phyloP scores from a whole-genome alignment of 2,329 filamentous ascomycete genomes.

The Sarocladium brachiariae region DNA sequence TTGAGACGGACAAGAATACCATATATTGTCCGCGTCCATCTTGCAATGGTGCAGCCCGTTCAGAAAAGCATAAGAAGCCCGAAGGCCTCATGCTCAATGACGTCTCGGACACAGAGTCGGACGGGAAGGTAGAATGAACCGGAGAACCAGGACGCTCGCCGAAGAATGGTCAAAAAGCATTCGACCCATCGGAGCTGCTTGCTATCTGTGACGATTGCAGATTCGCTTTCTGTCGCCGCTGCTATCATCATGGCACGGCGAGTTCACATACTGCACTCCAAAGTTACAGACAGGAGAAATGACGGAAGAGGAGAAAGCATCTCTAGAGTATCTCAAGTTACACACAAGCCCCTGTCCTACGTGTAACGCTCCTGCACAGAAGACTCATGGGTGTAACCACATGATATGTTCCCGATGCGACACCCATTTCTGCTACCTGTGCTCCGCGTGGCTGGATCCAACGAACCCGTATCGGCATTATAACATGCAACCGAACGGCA shows the following conservation, averaged over 20 bases:
- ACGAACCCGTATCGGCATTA: constrained; percentile 85
- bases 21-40: constrained; percentile 88
- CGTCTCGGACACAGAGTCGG: constrained; percentile 44
- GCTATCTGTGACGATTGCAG: constrained; percentile 82
- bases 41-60: constrained; percentile 84
- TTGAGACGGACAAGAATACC: constrained; percentile 86
- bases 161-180: constrained; percentile 22
- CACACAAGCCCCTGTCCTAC: constrained; percentile 87
- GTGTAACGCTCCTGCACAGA: constrained; percentile 77
- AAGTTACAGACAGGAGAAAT: constrained; percentile 63
- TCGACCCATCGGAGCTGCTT: constrained; percentile 55
- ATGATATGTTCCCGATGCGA: constrained; percentile 90
- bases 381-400: constrained; percentile 91
- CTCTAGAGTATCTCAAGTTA: constrained; percentile 71
- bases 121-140: constrained; percentile 40
- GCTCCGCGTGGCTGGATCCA: constrained; percentile 76
- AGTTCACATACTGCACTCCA: constrained; percentile 63
- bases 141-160: constrained; percentile 17
- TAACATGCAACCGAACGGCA: constrained; percentile 53
- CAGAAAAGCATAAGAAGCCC: constrained; percentile 66
- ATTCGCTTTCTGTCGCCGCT: constrained; percentile 77
- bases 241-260: constrained; percentile 82
- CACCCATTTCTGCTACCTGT: constrained; percentile 93
- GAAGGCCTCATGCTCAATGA: constrained; percentile 56
- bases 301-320: constrained; percentile 77